Base-by-base conservation (phyloP, 1,284 basidiomycete genomes). In the Ceratobasidium sp. region DNA sequence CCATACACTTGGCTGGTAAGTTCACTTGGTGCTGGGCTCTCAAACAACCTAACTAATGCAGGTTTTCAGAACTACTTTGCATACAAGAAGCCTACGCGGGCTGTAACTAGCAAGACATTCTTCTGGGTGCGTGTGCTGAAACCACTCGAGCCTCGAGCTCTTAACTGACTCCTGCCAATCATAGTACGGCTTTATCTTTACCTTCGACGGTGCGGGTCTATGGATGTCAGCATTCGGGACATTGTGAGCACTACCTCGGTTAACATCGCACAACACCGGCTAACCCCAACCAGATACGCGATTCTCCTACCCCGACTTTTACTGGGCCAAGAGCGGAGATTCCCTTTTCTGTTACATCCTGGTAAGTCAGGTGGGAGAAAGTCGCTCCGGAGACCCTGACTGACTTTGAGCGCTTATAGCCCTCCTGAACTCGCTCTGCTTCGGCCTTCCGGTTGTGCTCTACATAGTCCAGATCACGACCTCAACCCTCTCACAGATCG, bases 1-100 rank as follows among this genome's bases (percentile, higher is more conserved):
- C 63, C 63, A 31, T 66, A 66, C 48, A 66, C 47, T 3, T 66
- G 63, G 63, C 63, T 66, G 15, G 63, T 66, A 53, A 66, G 63
- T 63, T 66, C 14, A 51, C n/a, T 7, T 17, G 62, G 1, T 6
- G 14, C 48, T 19, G 11, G 5, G 6, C 27, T 3, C 6, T 41
- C 6, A 11, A 11, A 5, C 11, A 66, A 24, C 33, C 48, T 66
- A 4, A 50, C 17, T 29, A 51, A n/a, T 3, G 1, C 19, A 41
- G n/a, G 4, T 41, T 41, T 31, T 50, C 44, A 66, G 63, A 66
- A 66, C 47, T 66, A 66, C 33, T 48, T 66, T 53, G 63, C 63
- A 19, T 66, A 47, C 44, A 66, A 66, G 31, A 29, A 48, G 15
- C 63, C 63, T 5, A 50, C 45, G 7, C 45, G 63, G 36, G 63